Evolutionary conservation across 306 rosid genomes (phyloP), one percentile per base, ranked within the genome.

Genomic region (Lablab purpureus): DNA sequence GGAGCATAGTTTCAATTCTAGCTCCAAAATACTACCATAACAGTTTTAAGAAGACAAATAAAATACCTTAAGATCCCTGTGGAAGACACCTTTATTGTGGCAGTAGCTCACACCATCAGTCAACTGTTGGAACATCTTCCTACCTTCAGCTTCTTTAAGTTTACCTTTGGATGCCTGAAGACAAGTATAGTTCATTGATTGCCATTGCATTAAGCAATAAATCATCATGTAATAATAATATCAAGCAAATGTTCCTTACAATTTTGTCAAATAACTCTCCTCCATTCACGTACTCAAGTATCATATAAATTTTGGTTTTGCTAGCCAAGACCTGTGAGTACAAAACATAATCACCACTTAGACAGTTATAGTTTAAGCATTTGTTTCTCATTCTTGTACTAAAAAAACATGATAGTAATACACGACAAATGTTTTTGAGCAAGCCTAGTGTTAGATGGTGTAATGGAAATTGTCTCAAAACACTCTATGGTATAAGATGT

Each of bases 231-330:
- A 73, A 58, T 58, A 6, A 58, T 45, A 69, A 47, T 34, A 12
- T 25, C 5, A 78, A 52, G 74, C 47, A 71, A 56, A 47, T 51
- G 36, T 7, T 74, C 19, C 91, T 88, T 85, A 94, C 98, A 73
- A 94, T 92, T 87, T 80, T 89, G 52, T 92, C 93, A 76, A 92
- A 94, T 82, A 94, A 84, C 58, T 94, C 98, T 59, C 96, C 98
- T 1, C 93, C 97, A 10, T 71, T 88, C 47, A 87, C 97, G 43
- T 85, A 90, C 86, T 92, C 97, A n/a, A 94, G 84, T 65, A 94
- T 93, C 96, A 94, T 90, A 79, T 89, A 92, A 83, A 94, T 90
- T 87, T 89, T 94, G 86, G 89, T 84, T 89, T 92, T 94, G 88
- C 97, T 94, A 34, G 97, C 98, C 82, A 90, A 90, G 15, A 94